Evolutionary conservation across 23 red algal genomes (phyloP).

Genomic region (Gracilaria caudata): DNA sequence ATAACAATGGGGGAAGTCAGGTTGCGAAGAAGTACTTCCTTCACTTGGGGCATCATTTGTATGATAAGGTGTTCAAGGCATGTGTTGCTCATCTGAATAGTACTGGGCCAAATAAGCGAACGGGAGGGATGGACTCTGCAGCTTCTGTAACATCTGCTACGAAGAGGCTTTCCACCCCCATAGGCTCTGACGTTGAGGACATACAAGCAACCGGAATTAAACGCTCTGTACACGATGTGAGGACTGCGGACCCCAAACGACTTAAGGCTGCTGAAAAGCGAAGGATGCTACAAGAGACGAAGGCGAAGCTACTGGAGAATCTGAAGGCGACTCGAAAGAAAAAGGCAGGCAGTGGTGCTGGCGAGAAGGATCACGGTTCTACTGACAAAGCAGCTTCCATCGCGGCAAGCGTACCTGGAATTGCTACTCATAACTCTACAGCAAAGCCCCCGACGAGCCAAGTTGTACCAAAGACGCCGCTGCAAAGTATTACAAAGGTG

Average conservation of each 20-base stretch:
- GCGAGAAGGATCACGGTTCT: not conserved
- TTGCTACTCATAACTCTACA: not conserved
- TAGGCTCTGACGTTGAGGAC: not conserved
- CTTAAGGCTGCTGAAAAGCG: constrained; percentile 12
- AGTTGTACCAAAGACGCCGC: not conserved
- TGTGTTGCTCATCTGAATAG: constrained; percentile 18
- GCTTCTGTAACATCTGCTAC: not conserved
- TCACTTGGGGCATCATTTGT: constrained; percentile 16
- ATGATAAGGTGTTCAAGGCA: constrained; percentile 23
- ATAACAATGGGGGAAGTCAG: constrained; percentile 20
- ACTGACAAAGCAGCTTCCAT: not conserved
- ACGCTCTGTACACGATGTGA: not conserved
- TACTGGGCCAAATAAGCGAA: not conserved
- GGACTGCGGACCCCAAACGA: not conserved
- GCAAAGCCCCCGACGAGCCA: not conserved
- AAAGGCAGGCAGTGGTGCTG: not conserved
- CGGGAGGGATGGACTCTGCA: not conserved
- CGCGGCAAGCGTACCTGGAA: not conserved
- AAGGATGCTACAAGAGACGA: not conserved
- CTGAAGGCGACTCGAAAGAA: constrained; percentile 15
- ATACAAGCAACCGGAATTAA: not conserved
- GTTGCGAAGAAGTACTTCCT: constrained; percentile 28
- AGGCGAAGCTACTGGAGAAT: constrained; percentile 28
- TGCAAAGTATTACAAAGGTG: not conserved
- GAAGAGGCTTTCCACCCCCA: not conserved